Evolutionary conservation across 768 basidiomycete species (phyloP), one percentile per base, ranked within the genome.

Genomic region (Krasilnikovozyma curviuscula): DNA sequence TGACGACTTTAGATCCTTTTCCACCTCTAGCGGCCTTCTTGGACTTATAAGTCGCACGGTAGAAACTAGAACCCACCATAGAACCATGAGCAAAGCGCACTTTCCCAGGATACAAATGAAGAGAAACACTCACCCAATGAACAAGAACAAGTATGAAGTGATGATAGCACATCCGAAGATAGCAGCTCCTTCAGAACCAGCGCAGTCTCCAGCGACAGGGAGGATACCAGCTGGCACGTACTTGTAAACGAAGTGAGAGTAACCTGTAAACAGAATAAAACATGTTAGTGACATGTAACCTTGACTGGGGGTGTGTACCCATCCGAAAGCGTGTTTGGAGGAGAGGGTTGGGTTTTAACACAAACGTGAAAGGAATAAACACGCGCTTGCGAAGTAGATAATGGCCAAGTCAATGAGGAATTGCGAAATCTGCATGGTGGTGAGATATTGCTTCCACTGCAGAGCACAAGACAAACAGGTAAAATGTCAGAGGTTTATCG

Each of bases 381-480:
- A 79, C 88, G 58, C 61, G 84, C 89, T 88, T 61, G 84, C 93
- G 57, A 89, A 93, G 72, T 93, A 97, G 53, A 89, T 83, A 48
- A 81, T 68, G 64, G 73, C 73, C 18, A 98, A 68, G 67, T 98
- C 91, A 60, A 97, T 78, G 54, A 97, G 66, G 63, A 97, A 98
- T 67, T 98, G 93, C 21, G 73, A 73, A 58, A 98, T 98, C 69
- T 98, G 93, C 79, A 98, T 81, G 23, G 74, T 77, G 33, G 93
- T 98, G 53, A 97, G 66, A 67, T 98, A 88, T 66, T 88, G 88
- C 72, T 98, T 98, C 93, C 93, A 98, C 91, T 89, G 59, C 21
- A 29, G 7, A 42, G n/a, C 32, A 9, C 32, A 33, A 33, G n/a
- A 9, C 32, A n/a, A n/a, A n/a, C 32, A 33, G n/a, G 32, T n/a